Evolutionary conservation across 805 yeast species (phyloP).

Genomic region (Henningerozyma blattae): DNA sequence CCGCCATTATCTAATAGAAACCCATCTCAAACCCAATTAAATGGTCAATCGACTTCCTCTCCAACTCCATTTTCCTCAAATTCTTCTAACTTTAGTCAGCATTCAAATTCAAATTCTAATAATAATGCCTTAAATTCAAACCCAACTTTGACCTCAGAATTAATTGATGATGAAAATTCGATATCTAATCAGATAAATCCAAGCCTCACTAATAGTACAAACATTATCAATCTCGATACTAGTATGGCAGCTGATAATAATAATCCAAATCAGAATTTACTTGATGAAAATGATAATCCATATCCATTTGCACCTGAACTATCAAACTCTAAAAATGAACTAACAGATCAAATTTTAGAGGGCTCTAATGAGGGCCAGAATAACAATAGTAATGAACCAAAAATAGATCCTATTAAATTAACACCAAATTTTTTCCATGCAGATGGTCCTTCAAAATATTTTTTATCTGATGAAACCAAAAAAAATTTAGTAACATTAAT

Average conservation of each 20-base stretch:
- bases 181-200: neutral
- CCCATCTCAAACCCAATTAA: neutral
- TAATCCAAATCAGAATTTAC: neutral
- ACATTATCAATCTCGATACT: neutral
- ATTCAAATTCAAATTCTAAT: neutral
- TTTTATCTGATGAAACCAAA: slow-evolving; percentile 7
- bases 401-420: neutral
- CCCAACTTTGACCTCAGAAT: neutral
- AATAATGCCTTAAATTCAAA: neutral
- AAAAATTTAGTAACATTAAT: slow-evolving; percentile 5
- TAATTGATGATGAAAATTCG: neutral
- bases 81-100: neutral
- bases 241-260: neutral
- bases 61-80: neutral
- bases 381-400: neutral
- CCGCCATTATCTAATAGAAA: too few species aligned
- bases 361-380: neutral
- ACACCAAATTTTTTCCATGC: neutral
- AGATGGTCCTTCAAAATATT: slow-evolving; percentile 12
- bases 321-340: too few species aligned
- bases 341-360: neutral
- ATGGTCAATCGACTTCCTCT: neutral
- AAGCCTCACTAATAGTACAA: too few species aligned
- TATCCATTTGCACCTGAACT: too few species aligned
- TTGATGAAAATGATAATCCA: neutral